A percentile compares a stretch with the other conserved stretches of the same genome.
Evolutionary conservation across 208 protist species (phyloP).

Genomic region (Angomonas desouzai): DNA sequence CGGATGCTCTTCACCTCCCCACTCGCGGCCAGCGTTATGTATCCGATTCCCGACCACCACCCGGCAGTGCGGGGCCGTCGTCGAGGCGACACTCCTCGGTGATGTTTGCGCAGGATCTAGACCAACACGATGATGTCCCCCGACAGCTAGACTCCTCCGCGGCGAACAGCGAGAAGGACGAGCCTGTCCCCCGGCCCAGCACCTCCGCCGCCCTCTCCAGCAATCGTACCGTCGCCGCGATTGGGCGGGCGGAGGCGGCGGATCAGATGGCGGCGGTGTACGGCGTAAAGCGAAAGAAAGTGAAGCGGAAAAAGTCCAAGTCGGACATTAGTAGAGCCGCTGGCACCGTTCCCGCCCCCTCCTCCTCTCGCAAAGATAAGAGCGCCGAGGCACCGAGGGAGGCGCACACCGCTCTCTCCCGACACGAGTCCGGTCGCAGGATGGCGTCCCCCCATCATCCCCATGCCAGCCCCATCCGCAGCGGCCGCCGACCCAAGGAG

Average conservation of each 20-base stretch:
- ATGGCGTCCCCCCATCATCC: neutral
- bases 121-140: neutral
- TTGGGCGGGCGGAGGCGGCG: neutral
- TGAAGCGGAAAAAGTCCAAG: neutral
- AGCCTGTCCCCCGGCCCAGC: neutral
- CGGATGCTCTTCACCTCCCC: too few relatives aligned
- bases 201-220: neutral
- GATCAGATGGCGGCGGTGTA: conserved; percentile 6
- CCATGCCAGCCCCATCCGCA: neutral
- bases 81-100: neutral
- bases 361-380: neutral
- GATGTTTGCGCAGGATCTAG: neutral
- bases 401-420: neutral
- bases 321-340: neutral
- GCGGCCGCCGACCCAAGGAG: neutral
- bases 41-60: neutral
- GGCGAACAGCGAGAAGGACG: neutral
- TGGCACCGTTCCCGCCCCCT: neutral
- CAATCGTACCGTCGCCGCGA: neutral
- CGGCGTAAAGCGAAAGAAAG: conserved; percentile 1
- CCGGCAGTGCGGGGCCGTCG: neutral
- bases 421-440: neutral
- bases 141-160: neutral
- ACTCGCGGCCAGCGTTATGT: too few relatives aligned
- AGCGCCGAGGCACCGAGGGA: neutral